Evolutionary conservation across 306 rosid genomes (phyloP).

Genomic region (Cucurbita moschata): DNA sequence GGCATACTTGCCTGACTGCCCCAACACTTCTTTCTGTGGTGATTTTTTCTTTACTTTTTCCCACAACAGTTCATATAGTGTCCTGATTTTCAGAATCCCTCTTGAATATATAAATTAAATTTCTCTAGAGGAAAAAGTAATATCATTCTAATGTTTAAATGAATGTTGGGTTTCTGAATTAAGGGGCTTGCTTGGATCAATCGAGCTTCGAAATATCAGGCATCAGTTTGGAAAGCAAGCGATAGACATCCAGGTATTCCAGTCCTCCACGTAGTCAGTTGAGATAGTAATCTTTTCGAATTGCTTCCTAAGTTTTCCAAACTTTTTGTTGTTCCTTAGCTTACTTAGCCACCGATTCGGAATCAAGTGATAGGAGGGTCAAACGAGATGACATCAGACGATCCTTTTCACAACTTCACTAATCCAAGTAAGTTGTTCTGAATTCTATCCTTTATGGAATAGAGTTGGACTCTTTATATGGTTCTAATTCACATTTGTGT

Average conservation of each 20-base stretch:
- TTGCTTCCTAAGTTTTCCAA: not conserved
- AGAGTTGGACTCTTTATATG: not conserved
- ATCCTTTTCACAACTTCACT: not conserved
- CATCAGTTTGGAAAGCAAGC: slow-evolving; percentile 38
- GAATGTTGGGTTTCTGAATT: not conserved
- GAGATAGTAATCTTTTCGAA: not conserved
- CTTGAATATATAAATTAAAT: not conserved
- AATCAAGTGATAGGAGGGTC: slow-evolving; percentile 36
- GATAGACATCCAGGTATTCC: slow-evolving; percentile 51
- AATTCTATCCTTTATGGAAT: not conserved
- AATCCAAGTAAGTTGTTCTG: slow-evolving; percentile 3
- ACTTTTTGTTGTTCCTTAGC: slow-evolving; percentile 25
- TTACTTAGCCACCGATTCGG: slow-evolving; percentile 69
- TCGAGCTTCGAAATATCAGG: slow-evolving; percentile 41
- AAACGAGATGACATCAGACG: slow-evolving; percentile 17
- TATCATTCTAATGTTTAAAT: not conserved
- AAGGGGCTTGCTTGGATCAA: slow-evolving; percentile 66
- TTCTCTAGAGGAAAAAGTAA: not conserved
- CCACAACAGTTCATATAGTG: no score
- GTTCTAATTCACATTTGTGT: not conserved
- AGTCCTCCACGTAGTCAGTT: not conserved
- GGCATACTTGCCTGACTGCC: no score
- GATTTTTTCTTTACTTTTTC: not conserved
- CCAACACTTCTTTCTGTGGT: not conserved
- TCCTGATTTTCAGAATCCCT: not conserved